Evolutionary conservation across 305 asterid genomes (phyloP).

Genomic region (Fraxinus floribunda): DNA sequence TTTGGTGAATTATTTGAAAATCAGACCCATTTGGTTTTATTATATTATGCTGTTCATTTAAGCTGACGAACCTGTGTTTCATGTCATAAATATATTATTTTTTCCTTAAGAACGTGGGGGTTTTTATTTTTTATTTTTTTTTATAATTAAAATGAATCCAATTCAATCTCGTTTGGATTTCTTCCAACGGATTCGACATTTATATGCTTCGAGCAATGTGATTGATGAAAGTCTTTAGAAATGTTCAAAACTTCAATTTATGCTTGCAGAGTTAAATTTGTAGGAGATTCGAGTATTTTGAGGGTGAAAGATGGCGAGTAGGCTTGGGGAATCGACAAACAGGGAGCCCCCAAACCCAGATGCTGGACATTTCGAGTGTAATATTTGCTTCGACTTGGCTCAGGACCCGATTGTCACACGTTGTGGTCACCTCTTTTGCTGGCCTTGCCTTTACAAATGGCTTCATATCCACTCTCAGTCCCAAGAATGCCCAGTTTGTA

Average conservation of each 20-base stretch:
- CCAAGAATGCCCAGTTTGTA: not conserved
- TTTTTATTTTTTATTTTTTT: no score
- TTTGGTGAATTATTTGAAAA: not conserved
- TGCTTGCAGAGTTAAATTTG: not conserved
- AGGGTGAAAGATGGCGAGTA: conserved; percentile 33
- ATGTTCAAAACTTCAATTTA: not conserved
- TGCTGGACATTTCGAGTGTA: conserved; percentile 29
- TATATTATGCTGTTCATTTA: not conserved
- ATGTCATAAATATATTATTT: not conserved
- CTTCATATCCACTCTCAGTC: not conserved
- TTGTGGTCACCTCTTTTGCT: not conserved
- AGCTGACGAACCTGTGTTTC: not conserved
- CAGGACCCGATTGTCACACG: not conserved
- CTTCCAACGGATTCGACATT: not conserved
- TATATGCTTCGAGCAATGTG: not conserved
- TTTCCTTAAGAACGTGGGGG: not conserved
- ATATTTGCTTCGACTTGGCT: not conserved
- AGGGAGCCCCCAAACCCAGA: conserved; percentile 23
- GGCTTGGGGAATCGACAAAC: conserved; percentile 26
- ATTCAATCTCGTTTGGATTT: not conserved
- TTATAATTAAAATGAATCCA: not conserved
- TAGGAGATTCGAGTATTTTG: conserved; percentile 13
- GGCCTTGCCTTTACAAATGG: conserved; percentile 1
- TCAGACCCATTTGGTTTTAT: not conserved
- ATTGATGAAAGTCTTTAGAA: not conserved